Evolutionary conservation across 345 rosid genomes (phyloP), one percentile per base, ranked within the genome.

Genomic region (Cardamine occulta): DNA sequence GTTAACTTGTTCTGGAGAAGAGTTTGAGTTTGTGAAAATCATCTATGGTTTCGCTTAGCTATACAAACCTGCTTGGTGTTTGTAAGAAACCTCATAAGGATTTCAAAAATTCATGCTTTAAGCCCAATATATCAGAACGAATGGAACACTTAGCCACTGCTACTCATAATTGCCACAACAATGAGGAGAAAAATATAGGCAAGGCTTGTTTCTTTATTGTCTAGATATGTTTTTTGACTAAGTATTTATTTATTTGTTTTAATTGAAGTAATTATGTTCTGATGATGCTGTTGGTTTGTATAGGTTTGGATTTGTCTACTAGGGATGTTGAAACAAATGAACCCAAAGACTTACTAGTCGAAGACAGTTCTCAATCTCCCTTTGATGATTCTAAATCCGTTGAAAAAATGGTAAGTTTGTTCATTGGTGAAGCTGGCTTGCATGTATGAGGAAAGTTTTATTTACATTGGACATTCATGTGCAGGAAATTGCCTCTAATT

Each of bases 291-390:
- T 56, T 56, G 53, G 10, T 54, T 35, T 42, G 8, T 42, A 23
- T 12, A 56, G 64, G 64, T 56, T 39, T 56, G 42, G 55, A 56
- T 69, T 37, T 55, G 29, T 69, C 64, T 56, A 29, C 53, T 42
- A 12, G 74, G 29, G 64, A 24, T n/a, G 40, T 40, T 28, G 63
- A 42, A 42, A 55, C 74, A 10, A 69, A 69, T 42, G 64, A 69
- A 28, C 74, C 39, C 0, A 1, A 3, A 24, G 73, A 55, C 9
- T 6, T 54, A 10, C 7, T 40, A 35, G 54, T 40, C n/a, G 63
- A 69, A 40, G 73, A 69, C 17, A 55, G 17, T 40, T 55, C 48
- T 66, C 48, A 51, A 1, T 51, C 47, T 52, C 35, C 63, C 51
- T n/a, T 35, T 54, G 52, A 54, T 68, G 35, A 10, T 53, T 68